Percentiles rank a stretch among this genome's conserved stretches.
Evolutionary conservation across 2,329 filamentous ascomycete species (phyloP).

Genomic region (Sporothrix protearum): DNA sequence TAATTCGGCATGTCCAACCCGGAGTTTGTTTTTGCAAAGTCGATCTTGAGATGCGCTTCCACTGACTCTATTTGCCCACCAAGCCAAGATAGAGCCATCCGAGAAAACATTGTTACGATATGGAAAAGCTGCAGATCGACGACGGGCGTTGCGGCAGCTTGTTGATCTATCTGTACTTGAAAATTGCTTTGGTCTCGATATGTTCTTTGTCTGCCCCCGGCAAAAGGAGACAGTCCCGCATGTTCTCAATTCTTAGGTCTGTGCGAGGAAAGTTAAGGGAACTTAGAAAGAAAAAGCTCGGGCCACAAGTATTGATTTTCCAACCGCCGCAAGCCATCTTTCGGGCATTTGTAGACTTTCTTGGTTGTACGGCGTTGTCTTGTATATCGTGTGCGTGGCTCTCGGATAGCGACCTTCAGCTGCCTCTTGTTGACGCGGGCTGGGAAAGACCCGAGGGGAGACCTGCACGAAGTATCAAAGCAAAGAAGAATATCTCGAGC

Average conservation of each 20-base stretch:
- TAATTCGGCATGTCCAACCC: constrained; percentile 2
- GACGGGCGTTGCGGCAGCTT: neutral
- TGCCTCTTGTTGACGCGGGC: neutral
- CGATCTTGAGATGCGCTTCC: neutral
- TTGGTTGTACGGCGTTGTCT: neutral
- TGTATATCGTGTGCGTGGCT: neutral
- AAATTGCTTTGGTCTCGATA: neutral
- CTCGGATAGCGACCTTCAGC: neutral
- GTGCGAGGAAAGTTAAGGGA: neutral
- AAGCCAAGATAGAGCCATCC: neutral
- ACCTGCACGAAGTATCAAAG: neutral
- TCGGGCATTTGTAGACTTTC: neutral
- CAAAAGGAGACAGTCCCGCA: neutral
- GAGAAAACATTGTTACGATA: neutral
- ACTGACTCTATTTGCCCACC: neutral
- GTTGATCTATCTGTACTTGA: neutral
- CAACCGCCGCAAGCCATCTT: constrained; percentile 10
- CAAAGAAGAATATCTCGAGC: neutral
- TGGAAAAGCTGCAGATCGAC: neutral
- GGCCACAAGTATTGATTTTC: neutral
- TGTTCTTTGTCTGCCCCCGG: neutral
- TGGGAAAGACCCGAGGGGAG: neutral
- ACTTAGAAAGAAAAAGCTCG: neutral
- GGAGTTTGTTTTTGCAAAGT: neutral
- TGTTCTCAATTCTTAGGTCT: neutral